Evolutionary conservation across 1,284 basidiomycete species (phyloP).

Genomic region (Microbotryomycetes sp.): DNA sequence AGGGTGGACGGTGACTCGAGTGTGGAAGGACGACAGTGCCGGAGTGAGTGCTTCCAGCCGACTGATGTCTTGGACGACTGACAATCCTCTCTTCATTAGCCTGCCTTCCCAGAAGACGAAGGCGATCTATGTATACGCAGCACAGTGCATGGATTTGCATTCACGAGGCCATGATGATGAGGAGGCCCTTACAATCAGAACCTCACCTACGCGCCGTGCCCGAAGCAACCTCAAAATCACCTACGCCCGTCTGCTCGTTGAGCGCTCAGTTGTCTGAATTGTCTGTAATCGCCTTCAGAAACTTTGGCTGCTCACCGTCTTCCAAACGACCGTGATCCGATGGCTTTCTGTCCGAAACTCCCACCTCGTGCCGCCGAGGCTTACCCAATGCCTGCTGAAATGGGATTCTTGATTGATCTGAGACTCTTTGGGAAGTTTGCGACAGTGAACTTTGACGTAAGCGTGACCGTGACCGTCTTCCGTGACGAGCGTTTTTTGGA

Average conservation of each 20-base stretch:
- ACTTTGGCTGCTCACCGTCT: slow-evolving; percentile 5
- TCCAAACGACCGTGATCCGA: slow-evolving; percentile 23
- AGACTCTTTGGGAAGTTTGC: slow-evolving; percentile 16
- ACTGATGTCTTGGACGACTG: too few species aligned
- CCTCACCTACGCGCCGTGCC: neutral
- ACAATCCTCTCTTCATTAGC: slow-evolving; percentile 12
- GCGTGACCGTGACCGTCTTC: slow-evolving; percentile 27
- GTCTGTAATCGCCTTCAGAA: too few species aligned
- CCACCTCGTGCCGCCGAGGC: slow-evolving; percentile 18
- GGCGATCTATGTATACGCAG: slow-evolving; percentile 31
- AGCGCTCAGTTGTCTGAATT: too few species aligned
- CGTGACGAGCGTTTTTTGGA: slow-evolving; percentile 21
- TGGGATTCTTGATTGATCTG: slow-evolving; percentile 11
- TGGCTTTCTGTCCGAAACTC: slow-evolving; percentile 21
- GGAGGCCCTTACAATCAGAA: neutral
- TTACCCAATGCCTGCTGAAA: slow-evolving; percentile 19
- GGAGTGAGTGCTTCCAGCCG: slow-evolving; percentile 30
- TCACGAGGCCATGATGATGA: slow-evolving; percentile 6
- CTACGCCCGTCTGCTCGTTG: neutral
- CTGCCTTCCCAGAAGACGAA: slow-evolving; percentile 35
- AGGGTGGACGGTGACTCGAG: slow-evolving; percentile 69
- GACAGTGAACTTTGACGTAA: slow-evolving; percentile 25
- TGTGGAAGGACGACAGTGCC: slow-evolving; percentile 51
- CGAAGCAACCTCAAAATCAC: neutral
- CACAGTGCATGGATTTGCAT: slow-evolving; percentile 33